Evolutionary conservation across 768 basidiomycete species (phyloP).

Genomic region (Omphalotus guepiniiformis): DNA sequence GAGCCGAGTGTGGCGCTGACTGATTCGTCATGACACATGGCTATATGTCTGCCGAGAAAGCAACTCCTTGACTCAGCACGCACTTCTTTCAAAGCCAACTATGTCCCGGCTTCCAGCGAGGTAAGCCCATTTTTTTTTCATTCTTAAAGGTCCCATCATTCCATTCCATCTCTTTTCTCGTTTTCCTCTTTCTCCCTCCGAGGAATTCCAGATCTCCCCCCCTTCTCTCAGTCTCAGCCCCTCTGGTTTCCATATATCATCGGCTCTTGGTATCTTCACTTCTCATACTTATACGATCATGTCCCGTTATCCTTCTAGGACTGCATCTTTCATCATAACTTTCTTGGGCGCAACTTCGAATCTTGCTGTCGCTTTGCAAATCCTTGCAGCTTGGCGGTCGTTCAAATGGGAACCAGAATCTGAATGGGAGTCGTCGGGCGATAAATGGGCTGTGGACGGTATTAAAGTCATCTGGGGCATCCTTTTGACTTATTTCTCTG

Average conservation of each 20-base stretch:
- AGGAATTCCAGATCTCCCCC: not conserved
- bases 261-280: not conserved
- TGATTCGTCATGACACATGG: too few relatives aligned
- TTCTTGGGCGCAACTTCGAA: conserved; percentile 32
- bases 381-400: conserved; percentile 31
- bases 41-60: too few relatives aligned
- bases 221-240: not conserved
- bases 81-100: too few relatives aligned
- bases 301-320: conserved; percentile 19
- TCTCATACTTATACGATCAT: not conserved
- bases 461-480: conserved; percentile 57
- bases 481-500: conserved; percentile 60
- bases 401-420: conserved; percentile 44
- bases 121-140: conserved; percentile 3
- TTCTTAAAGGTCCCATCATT: not conserved
- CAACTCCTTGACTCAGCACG: too few relatives aligned
- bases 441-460: conserved; percentile 38
- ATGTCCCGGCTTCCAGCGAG: conserved; percentile 6
- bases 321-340: conserved; percentile 35
- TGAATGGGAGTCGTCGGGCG: conserved; percentile 40
- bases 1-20: too few relatives aligned
- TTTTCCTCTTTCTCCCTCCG: not conserved
- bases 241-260: too few relatives aligned
- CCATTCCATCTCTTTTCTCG: not conserved
- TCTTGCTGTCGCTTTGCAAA: conserved; percentile 31